Base-by-base conservation (phyloP, 805 yeast genomes). In the Yamadazyma sp. region DNA sequence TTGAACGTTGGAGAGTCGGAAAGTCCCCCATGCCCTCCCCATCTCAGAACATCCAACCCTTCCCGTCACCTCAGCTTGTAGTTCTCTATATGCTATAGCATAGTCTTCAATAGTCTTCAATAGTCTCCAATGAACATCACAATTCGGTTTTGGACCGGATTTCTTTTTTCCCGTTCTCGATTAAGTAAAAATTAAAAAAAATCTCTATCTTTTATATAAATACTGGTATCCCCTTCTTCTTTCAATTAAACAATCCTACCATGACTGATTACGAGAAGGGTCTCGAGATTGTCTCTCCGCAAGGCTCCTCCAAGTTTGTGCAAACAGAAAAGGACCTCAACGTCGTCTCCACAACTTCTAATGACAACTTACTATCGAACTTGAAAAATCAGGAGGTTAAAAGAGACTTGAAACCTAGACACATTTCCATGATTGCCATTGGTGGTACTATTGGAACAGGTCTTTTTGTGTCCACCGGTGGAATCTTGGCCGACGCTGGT, bases 371-470 rank as follows among this genome's bases (percentile, higher is more conserved):
- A 9, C 29, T 43, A 8, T 39, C 34, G 9, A 19, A 16, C 19
- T 14, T 27, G 3, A n/a, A 27, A 18, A 17, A 30, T 21, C 20
- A 41, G 2, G 71, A 75, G 49, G 80, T 78, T 40, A 73, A 75
- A 50, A 67, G 89, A 55, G 73, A 70, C 32, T 62, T 83, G 41
- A 79, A 80, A 55, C 75, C 80, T 13, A 68, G 91, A 52, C 88
- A 82, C 50, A 73, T 83, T 34, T 71, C 83, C 21, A 82, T 83
- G 88, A 77, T 83, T 49, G 87, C 89, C 32, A 67, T 83, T 14
- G 91, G 90, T 44, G 90, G 89, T 45, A 80, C 89, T 22, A 82
- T 84, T 44, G 90, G 90, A 51, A 82, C 89, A 3, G 90, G 90
- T 57, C 67, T 83, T 27, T 81, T 83, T 66, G 77, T 84, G 32